phyloP scores from a whole-genome alignment of 345 rosid genomes.

The Physaria fendleri region DNA sequence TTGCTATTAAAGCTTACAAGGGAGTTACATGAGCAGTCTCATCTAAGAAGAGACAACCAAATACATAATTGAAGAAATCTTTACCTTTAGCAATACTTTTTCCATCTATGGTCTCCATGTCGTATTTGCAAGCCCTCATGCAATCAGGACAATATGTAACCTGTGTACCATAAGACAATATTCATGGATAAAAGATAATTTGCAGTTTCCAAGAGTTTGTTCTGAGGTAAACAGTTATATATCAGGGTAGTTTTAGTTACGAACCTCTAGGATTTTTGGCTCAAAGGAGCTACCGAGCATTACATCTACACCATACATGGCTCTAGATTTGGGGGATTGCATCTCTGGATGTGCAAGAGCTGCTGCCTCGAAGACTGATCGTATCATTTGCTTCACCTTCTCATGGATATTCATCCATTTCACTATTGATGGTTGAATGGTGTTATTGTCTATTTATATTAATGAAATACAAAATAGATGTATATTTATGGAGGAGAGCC shows the following conservation, averaged over 20 bases:
- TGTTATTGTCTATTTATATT: background rate
- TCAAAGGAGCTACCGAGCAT: slow-evolving; percentile 75
- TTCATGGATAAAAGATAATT: slow-evolving; percentile 1
- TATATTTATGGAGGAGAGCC: background rate
- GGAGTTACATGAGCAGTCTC: slow-evolving; percentile 53
- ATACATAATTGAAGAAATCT: slow-evolving; percentile 65
- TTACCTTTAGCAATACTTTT: slow-evolving; percentile 41
- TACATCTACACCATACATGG: slow-evolving; percentile 88
- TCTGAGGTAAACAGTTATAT: background rate
- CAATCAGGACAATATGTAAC: slow-evolving; percentile 95
- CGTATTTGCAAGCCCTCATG: slow-evolving; percentile 82
- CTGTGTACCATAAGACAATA: slow-evolving; percentile 33
- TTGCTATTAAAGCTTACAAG: slow-evolving; percentile 34
- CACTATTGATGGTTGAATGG: slow-evolving; percentile 38
- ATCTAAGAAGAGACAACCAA: slow-evolving; percentile 75
- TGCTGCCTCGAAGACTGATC: slow-evolving; percentile 78
- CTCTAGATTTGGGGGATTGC: slow-evolving; percentile 70
- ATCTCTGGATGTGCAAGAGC: slow-evolving; percentile 79
- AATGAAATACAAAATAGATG: background rate
- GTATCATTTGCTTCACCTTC: slow-evolving; percentile 53
- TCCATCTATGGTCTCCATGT: slow-evolving; percentile 43
- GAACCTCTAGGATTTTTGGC: slow-evolving; percentile 88
- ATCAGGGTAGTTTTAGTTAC: slow-evolving; percentile 21
- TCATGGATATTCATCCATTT: slow-evolving; percentile 75
- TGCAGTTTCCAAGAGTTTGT: background rate